Base-by-base conservation (phyloP, 2,329 filamentous ascomycete species). In the Exserohilum turcica region DNA sequence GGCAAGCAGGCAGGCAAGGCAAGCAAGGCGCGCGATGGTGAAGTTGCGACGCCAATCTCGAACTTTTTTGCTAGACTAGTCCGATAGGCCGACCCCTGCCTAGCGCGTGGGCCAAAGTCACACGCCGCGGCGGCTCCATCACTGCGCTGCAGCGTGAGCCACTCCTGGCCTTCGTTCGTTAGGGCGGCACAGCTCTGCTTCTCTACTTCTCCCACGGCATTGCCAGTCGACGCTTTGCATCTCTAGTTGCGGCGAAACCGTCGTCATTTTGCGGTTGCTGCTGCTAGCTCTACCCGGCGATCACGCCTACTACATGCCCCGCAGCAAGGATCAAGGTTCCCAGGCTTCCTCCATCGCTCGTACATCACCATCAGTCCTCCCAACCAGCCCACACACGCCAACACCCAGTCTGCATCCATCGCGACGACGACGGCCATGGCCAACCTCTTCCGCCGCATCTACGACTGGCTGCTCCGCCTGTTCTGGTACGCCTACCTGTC, bases 401-500 rank as follows among this genome's bases (percentile, higher is more conserved):
- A 54, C 56, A 54, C 63, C 64, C 56, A 63, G 57, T 56, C 74
- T 81, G 63, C 78, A 62, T 56, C 43, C 56, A 56, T 54, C 56
- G 24, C 47, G 45, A 48, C 57, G 45, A 48, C 57, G 16, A 45
- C 50, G 43, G 61, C 56, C 57, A 97, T 97, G 92, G 90, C 91
- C 70, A 90, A 91, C 67, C 80, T 99, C 75, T 96, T 99, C 78
- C 90, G 89, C 74, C 89, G 87, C 79, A 88, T 99, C 77, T 97
- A 97, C 82, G 94, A 97, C 85, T 97, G 93, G 93, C 83, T 97
- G 76, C 81, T 99, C 80, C 88, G 93, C 82, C 90, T 94, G 71
- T 97, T 99, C 79, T 99, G 94, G 93, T 97, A 81, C 76, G 84
- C 79, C 67, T 62, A 36, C 48, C 56, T 59, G 44, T 52, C 43